Evolutionary conservation across 495 filamentous ascomycete genomes (phyloP).

Genomic region (Neurospora sp.): DNA sequence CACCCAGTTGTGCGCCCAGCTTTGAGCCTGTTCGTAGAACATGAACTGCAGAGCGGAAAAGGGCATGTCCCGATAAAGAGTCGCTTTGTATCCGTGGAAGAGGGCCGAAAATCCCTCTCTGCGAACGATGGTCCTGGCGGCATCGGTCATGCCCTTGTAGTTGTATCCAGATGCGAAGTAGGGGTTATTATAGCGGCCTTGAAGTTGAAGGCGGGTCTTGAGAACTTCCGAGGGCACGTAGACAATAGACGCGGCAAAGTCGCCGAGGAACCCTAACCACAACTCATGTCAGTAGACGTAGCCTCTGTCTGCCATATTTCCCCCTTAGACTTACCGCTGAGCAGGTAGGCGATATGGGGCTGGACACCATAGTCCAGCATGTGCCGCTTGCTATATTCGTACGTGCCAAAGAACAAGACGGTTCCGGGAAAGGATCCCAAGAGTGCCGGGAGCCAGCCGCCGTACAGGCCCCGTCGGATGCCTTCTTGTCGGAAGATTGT

Average conservation of each 20-base stretch:
- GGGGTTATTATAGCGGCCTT: conserved; percentile 92
- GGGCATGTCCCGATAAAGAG: conserved; percentile 86
- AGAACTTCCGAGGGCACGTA: conserved; percentile 96
- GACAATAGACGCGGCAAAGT: conserved; percentile 80
- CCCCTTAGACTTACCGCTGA: conserved; percentile 48
- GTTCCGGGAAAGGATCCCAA: conserved; percentile 91
- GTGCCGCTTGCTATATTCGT: conserved; percentile 86
- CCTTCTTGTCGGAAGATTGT: conserved; percentile 93
- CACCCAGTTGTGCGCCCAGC: conserved; percentile 62
- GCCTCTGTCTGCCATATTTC: not conserved
- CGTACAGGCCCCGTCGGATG: conserved; percentile 77
- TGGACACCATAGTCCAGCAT: conserved; percentile 77
- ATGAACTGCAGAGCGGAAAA: conserved; percentile 95
- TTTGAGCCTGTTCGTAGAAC: conserved; percentile 92
- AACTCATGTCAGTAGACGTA: conserved; percentile 13
- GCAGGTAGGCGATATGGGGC: conserved; percentile 71
- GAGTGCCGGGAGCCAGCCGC: conserved; percentile 81
- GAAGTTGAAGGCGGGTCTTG: conserved; percentile 89
- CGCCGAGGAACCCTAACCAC: conserved; percentile 68
- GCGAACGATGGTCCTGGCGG: conserved; percentile 69
- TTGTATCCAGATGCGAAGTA: conserved; percentile 90
- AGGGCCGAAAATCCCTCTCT: conserved; percentile 75
- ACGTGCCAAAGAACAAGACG: conserved; percentile 88
- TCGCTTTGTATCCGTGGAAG: conserved; percentile 91
- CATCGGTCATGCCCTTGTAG: conserved; percentile 71